A percentile compares a stretch with the other conserved stretches of the same genome.
These are phyloP conservation scores for Nakazawaea ambrosiae DNA, from an alignment of 805 yeast genomes.

Conservation along the genomic window DNA sequence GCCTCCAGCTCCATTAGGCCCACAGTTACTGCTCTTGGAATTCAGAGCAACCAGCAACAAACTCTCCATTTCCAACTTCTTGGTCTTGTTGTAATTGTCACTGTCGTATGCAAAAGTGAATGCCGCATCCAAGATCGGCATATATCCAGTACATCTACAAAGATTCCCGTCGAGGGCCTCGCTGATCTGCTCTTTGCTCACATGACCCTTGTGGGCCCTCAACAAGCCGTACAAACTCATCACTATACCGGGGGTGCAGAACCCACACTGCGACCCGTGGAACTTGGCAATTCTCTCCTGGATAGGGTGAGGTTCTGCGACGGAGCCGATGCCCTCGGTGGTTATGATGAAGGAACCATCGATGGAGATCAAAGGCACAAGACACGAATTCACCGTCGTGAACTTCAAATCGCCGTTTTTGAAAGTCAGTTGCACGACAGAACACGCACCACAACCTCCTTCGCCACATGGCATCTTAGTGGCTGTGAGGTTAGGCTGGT, in stretches of 20 bases:
- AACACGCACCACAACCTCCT: conserved; percentile 47
- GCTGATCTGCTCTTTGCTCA: conserved; percentile 29
- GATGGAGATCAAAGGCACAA: conserved; percentile 35
- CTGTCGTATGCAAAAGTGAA: conserved; percentile 32
- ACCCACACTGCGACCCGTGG: conserved; percentile 46
- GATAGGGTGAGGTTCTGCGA: conserved; percentile 36
- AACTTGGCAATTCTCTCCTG: conserved; percentile 41
- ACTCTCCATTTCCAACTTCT: conserved; percentile 13
- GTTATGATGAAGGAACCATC: conserved; percentile 41
- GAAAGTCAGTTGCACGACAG: conserved; percentile 32
- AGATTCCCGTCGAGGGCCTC: conserved; percentile 42
- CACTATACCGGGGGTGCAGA: conserved; percentile 45
- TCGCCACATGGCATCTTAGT: conserved; percentile 44
- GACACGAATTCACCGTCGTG: conserved; percentile 38
- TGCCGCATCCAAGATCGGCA: conserved; percentile 42
- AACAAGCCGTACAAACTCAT: conserved; percentile 38
- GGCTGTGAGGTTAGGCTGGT: conserved; percentile 30
- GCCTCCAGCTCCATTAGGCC: not conserved
- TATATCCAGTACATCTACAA: conserved; percentile 44
- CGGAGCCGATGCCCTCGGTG: conserved; percentile 38
- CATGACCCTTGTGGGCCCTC: conserved; percentile 29
- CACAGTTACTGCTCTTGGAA: not conserved
- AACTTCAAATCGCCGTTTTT: conserved; percentile 21
- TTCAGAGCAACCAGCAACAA: conserved; percentile 4
- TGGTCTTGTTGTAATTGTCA: conserved; percentile 21